These are phyloP conservation scores for Pharus latifolius DNA, from an alignment of 176 grass and related monocot genomes.

Conservation along the genomic window DNA sequence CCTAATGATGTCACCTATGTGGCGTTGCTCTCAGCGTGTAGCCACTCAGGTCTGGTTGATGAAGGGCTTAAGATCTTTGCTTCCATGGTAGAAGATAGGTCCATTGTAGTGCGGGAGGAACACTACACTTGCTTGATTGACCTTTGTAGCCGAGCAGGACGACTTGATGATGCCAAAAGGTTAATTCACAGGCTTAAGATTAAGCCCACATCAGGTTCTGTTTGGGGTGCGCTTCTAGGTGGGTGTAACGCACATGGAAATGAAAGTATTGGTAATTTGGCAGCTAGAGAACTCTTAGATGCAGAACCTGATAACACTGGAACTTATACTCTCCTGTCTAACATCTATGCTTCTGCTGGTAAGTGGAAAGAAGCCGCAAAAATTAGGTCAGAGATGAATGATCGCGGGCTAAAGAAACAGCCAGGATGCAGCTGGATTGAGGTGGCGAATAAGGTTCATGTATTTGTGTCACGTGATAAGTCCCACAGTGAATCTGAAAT, in stretches of 20 bases:
- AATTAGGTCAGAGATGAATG: constrained; percentile 68
- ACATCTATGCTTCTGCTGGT: constrained; percentile 83
- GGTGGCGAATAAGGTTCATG: constrained; percentile 67
- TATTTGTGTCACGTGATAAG: constrained; percentile 68
- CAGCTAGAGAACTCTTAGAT: constrained; percentile 56
- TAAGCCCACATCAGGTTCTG: constrained; percentile 34
- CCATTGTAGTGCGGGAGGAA: constrained; percentile 50
- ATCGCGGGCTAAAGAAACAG: constrained; percentile 69
- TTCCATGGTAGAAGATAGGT: constrained; percentile 46
- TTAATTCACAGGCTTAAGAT: constrained; percentile 49
- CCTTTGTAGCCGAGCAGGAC: constrained; percentile 64
- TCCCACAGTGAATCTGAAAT: constrained; percentile 41
- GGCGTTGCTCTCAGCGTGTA: constrained; percentile 71
- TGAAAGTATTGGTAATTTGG: constrained; percentile 44
- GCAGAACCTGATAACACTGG: constrained; percentile 67
- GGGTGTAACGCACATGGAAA: constrained; percentile 68
- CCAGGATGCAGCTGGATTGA: constrained; percentile 91
- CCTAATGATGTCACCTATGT: constrained; percentile 84
- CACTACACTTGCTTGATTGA: constrained; percentile 75
- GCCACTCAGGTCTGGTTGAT: constrained; percentile 64
- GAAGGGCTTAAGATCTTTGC: constrained; percentile 62
- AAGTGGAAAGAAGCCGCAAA: constrained; percentile 79
- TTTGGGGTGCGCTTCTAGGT: constrained; percentile 63
- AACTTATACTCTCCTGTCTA: constrained; percentile 58
- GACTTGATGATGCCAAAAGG: constrained; percentile 52